Evolutionary conservation across 2,329 filamentous ascomycete genomes (phyloP).

Genomic region (Microcera coccophila): DNA sequence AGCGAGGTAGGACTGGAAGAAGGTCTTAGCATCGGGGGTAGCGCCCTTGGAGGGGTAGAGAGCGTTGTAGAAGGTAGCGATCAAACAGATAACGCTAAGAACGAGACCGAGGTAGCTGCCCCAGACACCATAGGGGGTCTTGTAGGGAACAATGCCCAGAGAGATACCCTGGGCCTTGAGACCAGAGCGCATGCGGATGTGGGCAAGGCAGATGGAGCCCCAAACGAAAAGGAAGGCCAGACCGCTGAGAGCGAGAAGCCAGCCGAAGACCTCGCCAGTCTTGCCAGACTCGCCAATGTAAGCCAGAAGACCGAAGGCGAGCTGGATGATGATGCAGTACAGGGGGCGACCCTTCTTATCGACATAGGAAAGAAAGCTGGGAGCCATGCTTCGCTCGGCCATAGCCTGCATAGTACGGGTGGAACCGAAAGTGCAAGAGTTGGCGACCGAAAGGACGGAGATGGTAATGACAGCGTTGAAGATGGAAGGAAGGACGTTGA

Average conservation of each 20-base stretch:
- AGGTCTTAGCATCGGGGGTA: conserved; percentile 64
- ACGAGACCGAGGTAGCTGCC: conserved; percentile 77
- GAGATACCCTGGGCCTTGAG: conserved; percentile 66
- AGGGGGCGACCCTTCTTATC: conserved; percentile 79
- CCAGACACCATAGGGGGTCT: conserved; percentile 70
- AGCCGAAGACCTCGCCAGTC: conserved; percentile 66
- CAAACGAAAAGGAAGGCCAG: conserved; percentile 77
- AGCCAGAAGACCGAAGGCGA: conserved; percentile 66
- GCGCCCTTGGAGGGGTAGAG: conserved; percentile 47
- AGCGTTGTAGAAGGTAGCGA: conserved; percentile 79
- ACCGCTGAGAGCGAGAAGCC: conserved; percentile 73
- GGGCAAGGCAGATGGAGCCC: conserved; percentile 78
- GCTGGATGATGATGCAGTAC: conserved; percentile 65
- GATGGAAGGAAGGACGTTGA: conserved; percentile 74
- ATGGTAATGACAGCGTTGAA: conserved; percentile 94
- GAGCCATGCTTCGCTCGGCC: conserved; percentile 82
- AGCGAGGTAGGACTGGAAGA: conserved; percentile 70
- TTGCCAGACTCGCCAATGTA: conserved; percentile 67
- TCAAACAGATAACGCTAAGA: conserved; percentile 73
- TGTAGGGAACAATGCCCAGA: conserved; percentile 74
- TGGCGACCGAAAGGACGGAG: conserved; percentile 85
- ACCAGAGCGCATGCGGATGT: conserved; percentile 83
- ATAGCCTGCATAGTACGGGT: conserved; percentile 86
- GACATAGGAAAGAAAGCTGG: conserved; percentile 72
- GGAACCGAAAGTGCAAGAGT: conserved; percentile 86